Percentiles rank a stretch among this genome's conserved stretches.
These are phyloP conservation scores for Rhodotorula sp. DNA, from an alignment of 1,284 basidiomycete genomes.

Conservation along the genomic window DNA sequence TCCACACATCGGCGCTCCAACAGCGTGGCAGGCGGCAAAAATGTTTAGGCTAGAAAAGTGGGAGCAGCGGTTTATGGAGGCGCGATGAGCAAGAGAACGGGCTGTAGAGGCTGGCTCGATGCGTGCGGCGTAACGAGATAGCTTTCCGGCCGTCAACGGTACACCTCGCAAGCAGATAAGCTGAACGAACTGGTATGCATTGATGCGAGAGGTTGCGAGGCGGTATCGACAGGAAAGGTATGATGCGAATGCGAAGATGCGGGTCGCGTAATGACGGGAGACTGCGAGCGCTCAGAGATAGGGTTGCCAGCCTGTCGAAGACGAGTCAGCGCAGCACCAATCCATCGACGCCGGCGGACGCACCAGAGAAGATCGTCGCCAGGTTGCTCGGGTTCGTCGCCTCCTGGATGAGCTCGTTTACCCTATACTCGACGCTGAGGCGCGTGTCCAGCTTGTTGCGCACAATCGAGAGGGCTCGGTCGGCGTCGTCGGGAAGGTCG, in stretches of 20 bases:
- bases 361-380: conserved; percentile 64
- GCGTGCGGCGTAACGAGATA: background rate
- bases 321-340: background rate
- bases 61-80: conserved; percentile 16
- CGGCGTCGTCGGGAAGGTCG: conserved; percentile 69
- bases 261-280: too few relatives aligned
- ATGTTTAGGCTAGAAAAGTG: conserved; percentile 42
- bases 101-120: background rate
- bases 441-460: conserved; percentile 75
- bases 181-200: background rate
- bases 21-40: conserved; percentile 64
- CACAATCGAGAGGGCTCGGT: conserved; percentile 78
- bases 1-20: conserved; percentile 66
- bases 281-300: background rate
- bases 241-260: background rate
- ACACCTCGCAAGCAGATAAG: too few relatives aligned
- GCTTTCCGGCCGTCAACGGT: background rate
- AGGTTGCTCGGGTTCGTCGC: conserved; percentile 77
- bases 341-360: background rate
- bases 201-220: background rate
- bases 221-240: background rate
- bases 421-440: conserved; percentile 85
- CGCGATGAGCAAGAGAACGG: background rate
- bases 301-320: background rate
- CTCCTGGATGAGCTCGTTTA: conserved; percentile 88